Conservation (phyloP, 2,329 filamentous ascomycete species). For the Emergomyces pasteurianus region DNA sequence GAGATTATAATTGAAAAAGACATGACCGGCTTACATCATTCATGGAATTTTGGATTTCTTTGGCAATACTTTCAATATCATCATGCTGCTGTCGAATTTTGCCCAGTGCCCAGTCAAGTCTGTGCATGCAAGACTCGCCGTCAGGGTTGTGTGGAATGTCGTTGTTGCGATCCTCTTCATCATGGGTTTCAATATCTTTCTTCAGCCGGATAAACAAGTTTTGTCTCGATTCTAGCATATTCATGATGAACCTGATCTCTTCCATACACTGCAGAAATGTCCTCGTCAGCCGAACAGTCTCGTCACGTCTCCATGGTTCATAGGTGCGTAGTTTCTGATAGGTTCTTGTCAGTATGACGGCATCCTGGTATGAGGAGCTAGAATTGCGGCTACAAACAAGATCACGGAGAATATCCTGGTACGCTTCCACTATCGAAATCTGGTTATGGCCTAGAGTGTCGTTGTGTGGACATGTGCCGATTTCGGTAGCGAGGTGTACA, state of each 20-base stretch:
- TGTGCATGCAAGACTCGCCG: background rate
- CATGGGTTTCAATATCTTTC: background rate
- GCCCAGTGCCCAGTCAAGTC: background rate
- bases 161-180: background rate
- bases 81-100: background rate
- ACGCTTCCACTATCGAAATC: background rate
- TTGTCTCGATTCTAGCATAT: background rate
- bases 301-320: constrained; percentile 1
- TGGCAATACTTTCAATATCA: background rate
- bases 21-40: background rate
- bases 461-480: constrained; percentile 1
- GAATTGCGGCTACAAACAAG: constrained; percentile 1
- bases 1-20: background rate
- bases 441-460: constrained; percentile 1
- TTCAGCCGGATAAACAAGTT: background rate
- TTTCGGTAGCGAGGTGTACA: background rate
- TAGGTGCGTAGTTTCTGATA: constrained; percentile 1
- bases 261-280: constrained; percentile 2
- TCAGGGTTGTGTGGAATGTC: background rate
- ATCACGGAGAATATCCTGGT: constrained; percentile 2
- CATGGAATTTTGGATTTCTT: constrained; percentile 1
- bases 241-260: background rate
- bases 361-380: background rate
- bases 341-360: background rate
- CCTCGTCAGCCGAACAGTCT: background rate